These are phyloP conservation scores for Capronia coronata DNA, from an alignment of 2,329 filamentous ascomycete genomes.

Conservation along the genomic window DNA sequence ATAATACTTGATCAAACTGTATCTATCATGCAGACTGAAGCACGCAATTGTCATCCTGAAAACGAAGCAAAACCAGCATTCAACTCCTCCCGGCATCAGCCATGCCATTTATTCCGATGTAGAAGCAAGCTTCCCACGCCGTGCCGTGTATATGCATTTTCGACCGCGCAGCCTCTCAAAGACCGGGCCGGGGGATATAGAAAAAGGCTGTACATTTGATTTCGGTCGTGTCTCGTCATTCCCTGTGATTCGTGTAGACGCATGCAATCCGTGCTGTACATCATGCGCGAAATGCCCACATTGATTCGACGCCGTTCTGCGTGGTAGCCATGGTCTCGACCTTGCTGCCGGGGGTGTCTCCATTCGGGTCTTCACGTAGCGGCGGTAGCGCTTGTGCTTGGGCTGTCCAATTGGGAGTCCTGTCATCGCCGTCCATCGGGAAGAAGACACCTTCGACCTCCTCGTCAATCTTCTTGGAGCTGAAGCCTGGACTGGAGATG, in stretches of 20 bases:
- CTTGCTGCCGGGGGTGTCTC: conserved; percentile 9
- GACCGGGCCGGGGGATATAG: conserved; percentile 5
- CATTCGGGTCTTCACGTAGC: conserved; percentile 20
- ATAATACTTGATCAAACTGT: background rate
- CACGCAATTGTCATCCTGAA: background rate
- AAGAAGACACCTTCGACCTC: conserved; percentile 45
- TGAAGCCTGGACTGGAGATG: conserved; percentile 42
- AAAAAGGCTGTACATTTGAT: conserved; percentile 21
- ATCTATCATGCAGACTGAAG: background rate
- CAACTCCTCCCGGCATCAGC: background rate
- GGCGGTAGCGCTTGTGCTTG: conserved; percentile 22
- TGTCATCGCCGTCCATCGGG: conserved; percentile 48
- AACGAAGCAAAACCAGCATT: background rate
- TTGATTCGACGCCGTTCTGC: conserved; percentile 13
- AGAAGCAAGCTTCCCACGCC: conserved; percentile 3
- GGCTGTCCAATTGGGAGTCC: conserved; percentile 27
- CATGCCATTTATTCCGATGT: conserved; percentile 1
- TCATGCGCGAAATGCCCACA: conserved; percentile 22
- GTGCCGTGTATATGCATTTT: conserved; percentile 17
- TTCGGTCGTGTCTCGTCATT: conserved; percentile 21
- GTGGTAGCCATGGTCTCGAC: background rate
- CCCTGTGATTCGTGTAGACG: conserved; percentile 6
- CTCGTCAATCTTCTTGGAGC: conserved; percentile 43
- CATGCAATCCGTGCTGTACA: background rate
- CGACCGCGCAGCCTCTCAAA: conserved; percentile 1